A percentile compares a stretch with the other conserved stretches of the same genome.
These are phyloP conservation scores for Cardamine resedifolia DNA, from an alignment of 345 rosid species.

Conservation along the genomic window DNA sequence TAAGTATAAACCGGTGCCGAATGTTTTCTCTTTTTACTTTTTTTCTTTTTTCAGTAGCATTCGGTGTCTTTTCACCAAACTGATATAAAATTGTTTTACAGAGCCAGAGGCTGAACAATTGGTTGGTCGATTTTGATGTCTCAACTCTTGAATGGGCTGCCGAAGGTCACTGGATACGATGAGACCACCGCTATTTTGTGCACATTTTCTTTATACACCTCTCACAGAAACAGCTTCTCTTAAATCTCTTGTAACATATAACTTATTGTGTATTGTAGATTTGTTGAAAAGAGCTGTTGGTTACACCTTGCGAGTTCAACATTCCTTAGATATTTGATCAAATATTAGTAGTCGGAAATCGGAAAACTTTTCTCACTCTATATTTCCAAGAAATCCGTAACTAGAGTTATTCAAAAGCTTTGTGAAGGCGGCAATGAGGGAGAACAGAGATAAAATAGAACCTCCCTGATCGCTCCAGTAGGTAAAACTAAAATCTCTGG, in stretches of 20 bases:
- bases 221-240: conserved; percentile 27
- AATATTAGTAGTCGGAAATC: background rate
- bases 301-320: conserved; percentile 14
- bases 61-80: background rate
- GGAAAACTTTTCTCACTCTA: background rate
- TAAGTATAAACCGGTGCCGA: conserved; percentile 37
- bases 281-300: conserved; percentile 35
- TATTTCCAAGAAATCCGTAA: background rate
- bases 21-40: conserved; percentile 1
- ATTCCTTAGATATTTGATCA: conserved; percentile 6
- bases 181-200: conserved; percentile 25
- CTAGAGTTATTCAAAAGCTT: background rate
- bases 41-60: background rate
- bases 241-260: conserved; percentile 34
- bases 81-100: conserved; percentile 11
- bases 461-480: conserved; percentile 18
- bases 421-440: conserved; percentile 34
- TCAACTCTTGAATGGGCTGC: conserved; percentile 18
- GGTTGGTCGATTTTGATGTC: conserved; percentile 23
- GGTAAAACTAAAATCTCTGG: conserved; percentile 8
- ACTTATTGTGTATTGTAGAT: conserved; percentile 31
- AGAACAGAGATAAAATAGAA: conserved; percentile 36
- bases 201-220: conserved; percentile 34
- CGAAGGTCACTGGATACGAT: conserved; percentile 20
- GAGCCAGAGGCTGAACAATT: conserved; percentile 23